Base-by-base conservation (phyloP, 768 basidiomycete species). In the Amanita exitialis region DNA sequence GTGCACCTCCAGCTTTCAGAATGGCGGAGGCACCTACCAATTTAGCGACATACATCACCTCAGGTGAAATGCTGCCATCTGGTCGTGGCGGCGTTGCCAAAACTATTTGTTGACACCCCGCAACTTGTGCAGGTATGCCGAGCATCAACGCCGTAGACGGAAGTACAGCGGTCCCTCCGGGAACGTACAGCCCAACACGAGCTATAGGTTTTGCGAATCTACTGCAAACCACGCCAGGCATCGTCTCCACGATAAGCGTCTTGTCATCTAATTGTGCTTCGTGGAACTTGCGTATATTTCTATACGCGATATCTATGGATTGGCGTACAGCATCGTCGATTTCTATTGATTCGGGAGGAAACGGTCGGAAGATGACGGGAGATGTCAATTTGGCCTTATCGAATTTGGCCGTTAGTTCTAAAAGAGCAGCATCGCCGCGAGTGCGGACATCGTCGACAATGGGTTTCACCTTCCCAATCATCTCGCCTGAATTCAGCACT, bases 111-210 rank as follows among this genome's bases (percentile, higher is more conserved):
- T 79, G 81, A 71, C 95, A 98, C 2, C 91, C 91, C 1, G 96
- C 96, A 8, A 97, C 96, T 64, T 96, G 93, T 2, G 96, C 96
- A 13, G 96, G 96, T 25, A 97, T 86, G 53, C 95, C 95, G 16
- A 99, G 82, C 94, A 97, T 97, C 59, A 99, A 77, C 3, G 96
- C 95, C 16, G 96, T 98, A 4, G 90, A 94, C 10, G 96, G 96
- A 15, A 99, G 75, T 42, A 98, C 78, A 2, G 96, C 96, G 3
- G 96, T 98, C 13, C 96, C 96, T 25, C 96, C 96, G 1, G 96
- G 96, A 2, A 99, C 86, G 68, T 99, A 99, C 42, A 99, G 73
- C 34, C 96, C 96, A 28, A 98, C 95, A 39, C 94, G 84, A 44
- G 87, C 83, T 59, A 99, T 93, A n/a, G 96, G 86, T 41, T 93